phyloP scores from a whole-genome alignment of 2,329 filamentous ascomycete genomes.

The Arthrobotrys musiformis region DNA sequence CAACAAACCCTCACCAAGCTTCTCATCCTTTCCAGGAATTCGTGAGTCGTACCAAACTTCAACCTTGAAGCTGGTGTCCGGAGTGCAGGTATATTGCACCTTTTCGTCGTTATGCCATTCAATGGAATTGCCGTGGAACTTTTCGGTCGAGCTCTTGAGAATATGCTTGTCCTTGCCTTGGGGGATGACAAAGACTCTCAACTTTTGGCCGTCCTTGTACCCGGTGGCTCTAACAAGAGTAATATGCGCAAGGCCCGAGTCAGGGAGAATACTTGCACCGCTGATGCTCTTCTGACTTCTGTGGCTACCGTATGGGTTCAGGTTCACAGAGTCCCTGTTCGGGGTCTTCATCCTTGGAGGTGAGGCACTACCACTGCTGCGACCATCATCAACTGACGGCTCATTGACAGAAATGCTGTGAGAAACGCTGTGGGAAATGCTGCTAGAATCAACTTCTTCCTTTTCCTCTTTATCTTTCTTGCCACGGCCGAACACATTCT shows the following conservation, averaged over 20 bases:
- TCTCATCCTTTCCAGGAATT: slow-evolving; percentile 83
- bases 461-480: slow-evolving; percentile 70
- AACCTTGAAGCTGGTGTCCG: slow-evolving; percentile 87
- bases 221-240: slow-evolving; percentile 81
- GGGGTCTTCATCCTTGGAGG: slow-evolving; percentile 53
- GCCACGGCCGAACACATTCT: slow-evolving; percentile 78
- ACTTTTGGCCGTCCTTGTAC: slow-evolving; percentile 78
- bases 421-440: slow-evolving; percentile 20
- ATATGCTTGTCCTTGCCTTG: slow-evolving; percentile 77
- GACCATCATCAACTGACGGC: slow-evolving; percentile 24
- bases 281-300: slow-evolving; percentile 68
- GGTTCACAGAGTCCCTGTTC: slow-evolving; percentile 60
- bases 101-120: slow-evolving; percentile 83
- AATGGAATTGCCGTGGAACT: slow-evolving; percentile 74
- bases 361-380: slow-evolving; percentile 44
- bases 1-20: slow-evolving; percentile 86
- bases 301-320: slow-evolving; percentile 66
- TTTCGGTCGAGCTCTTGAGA: slow-evolving; percentile 92
- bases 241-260: slow-evolving; percentile 80
- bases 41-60: slow-evolving; percentile 81
- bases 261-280: slow-evolving; percentile 71
- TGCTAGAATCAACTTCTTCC: slow-evolving; percentile 22
- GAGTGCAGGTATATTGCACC: slow-evolving; percentile 71
- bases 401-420: slow-evolving; percentile 34
- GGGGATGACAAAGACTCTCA: slow-evolving; percentile 74